phyloP scores from a whole-genome alignment of 2,329 filamentous ascomycete species.

The Colletotrichum simmondsii region DNA sequence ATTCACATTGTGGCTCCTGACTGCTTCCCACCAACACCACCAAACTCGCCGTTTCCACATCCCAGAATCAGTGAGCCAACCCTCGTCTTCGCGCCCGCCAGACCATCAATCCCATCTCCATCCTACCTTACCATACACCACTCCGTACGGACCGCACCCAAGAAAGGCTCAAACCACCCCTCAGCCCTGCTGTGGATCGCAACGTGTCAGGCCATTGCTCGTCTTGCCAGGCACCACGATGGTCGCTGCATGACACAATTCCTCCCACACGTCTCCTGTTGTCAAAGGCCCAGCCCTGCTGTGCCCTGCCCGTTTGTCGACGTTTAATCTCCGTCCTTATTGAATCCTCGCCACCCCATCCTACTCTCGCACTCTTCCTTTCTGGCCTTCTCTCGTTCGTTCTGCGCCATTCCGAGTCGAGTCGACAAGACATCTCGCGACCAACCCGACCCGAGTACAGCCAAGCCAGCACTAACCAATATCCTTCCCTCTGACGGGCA shows the following conservation, averaged over 20 bases:
- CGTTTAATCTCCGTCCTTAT: slow-evolving; percentile 35
- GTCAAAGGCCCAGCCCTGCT: slow-evolving; percentile 29
- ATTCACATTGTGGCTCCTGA: background rate
- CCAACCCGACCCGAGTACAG: slow-evolving; percentile 31
- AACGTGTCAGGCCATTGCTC: slow-evolving; percentile 32
- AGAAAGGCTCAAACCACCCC: slow-evolving; percentile 7
- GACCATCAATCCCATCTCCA: background rate
- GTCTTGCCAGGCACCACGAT: slow-evolving; percentile 27
- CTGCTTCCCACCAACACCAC: background rate
- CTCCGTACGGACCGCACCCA: background rate
- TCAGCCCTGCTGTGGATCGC: slow-evolving; percentile 33
- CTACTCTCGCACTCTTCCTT: slow-evolving; percentile 20
- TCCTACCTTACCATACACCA: background rate
- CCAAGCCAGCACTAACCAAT: slow-evolving; percentile 17
- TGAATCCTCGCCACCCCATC: slow-evolving; percentile 35
- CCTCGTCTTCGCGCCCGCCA: background rate
- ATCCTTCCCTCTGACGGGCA: slow-evolving; percentile 45
- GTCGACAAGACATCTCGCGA: slow-evolving; percentile 33
- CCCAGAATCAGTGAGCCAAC: background rate
- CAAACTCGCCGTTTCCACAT: background rate
- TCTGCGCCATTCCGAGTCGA: slow-evolving; percentile 33
- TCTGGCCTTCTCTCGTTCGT: slow-evolving; percentile 29
- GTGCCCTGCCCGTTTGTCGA: slow-evolving; percentile 30
- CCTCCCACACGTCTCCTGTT: slow-evolving; percentile 29
- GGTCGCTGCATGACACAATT: slow-evolving; percentile 35